phyloP scores from a whole-genome alignment of 108 stramenopile species.

The Poteriospumella lacustris region DNA sequence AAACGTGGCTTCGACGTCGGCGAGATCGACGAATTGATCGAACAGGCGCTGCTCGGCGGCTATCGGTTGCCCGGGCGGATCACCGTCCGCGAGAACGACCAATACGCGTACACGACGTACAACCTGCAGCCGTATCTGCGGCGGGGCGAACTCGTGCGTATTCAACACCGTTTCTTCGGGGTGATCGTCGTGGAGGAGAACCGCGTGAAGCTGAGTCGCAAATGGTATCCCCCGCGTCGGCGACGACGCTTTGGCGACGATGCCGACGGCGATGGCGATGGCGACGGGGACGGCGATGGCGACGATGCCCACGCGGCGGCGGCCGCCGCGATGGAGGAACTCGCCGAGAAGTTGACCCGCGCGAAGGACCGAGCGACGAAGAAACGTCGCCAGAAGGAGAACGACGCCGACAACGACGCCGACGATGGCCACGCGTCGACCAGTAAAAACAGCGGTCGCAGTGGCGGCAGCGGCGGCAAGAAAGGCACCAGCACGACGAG shows the following conservation, averaged over 20 bases:
- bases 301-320: too few relatives aligned
- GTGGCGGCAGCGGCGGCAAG: too few relatives aligned
- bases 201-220: background rate
- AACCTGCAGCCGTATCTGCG: background rate
- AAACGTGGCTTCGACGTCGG: slow-evolving; percentile 38
- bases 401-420: too few relatives aligned
- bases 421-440: too few relatives aligned
- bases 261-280: background rate
- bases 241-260: background rate
- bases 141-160: background rate
- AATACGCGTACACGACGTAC: background rate
- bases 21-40: slow-evolving; percentile 28
- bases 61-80: slow-evolving; percentile 21
- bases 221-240: background rate
- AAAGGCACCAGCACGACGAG: background rate
- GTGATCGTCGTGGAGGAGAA: background rate
- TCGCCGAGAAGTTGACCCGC: too few relatives aligned
- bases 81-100: slow-evolving; percentile 17
- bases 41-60: slow-evolving; percentile 33
- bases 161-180: background rate
- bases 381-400: too few relatives aligned
- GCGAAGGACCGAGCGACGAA: too few relatives aligned
- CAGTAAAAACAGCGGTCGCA: too few relatives aligned
- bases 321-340: too few relatives aligned
- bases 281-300: background rate